Conservation (phyloP, 176 grass and related monocot genomes). For the Pontederia crassipes region DNA sequence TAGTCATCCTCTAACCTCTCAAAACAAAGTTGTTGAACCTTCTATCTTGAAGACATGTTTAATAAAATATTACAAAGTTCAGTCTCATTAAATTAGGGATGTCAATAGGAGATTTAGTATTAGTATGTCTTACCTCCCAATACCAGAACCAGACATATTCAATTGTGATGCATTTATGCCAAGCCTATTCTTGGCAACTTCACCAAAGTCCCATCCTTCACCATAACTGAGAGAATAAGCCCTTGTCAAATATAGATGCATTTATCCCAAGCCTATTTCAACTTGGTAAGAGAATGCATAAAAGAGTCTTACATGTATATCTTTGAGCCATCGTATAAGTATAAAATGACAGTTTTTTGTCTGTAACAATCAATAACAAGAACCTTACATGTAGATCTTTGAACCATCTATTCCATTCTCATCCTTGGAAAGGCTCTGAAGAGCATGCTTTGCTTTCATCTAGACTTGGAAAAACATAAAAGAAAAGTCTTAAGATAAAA, state of each 20-base stretch:
- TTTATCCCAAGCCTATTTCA: too few relatives aligned
- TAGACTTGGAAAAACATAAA: conserved; percentile 29
- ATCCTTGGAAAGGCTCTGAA: conserved; percentile 59
- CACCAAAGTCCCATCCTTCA: conserved; percentile 95
- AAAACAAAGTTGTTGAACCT: too few relatives aligned
- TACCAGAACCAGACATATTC: conserved; percentile 69
- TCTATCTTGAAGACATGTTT: too few relatives aligned
- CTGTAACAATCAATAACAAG: conserved; percentile 9
- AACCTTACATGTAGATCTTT: conserved; percentile 76
- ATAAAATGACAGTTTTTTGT: conserved; percentile 12
- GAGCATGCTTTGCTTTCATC: conserved; percentile 67
- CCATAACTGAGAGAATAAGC: conserved; percentile 48
- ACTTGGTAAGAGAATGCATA: too few relatives aligned
- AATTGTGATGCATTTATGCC: conserved; percentile 92
- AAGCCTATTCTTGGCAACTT: conserved; percentile 67
- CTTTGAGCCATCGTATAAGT: too few relatives aligned
- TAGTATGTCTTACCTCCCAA: conserved; percentile 56
- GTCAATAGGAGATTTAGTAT: too few relatives aligned
- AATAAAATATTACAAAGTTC: background rate
- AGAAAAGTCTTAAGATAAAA: background rate
- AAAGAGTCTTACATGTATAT: too few relatives aligned
- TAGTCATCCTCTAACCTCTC: too few relatives aligned
- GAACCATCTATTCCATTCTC: conserved; percentile 78
- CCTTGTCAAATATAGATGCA: background rate
- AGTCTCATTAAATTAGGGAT: too few relatives aligned